phyloP scores from a whole-genome alignment of 2,329 filamentous ascomycete species.

The Ascochyta viciae-villosae region DNA sequence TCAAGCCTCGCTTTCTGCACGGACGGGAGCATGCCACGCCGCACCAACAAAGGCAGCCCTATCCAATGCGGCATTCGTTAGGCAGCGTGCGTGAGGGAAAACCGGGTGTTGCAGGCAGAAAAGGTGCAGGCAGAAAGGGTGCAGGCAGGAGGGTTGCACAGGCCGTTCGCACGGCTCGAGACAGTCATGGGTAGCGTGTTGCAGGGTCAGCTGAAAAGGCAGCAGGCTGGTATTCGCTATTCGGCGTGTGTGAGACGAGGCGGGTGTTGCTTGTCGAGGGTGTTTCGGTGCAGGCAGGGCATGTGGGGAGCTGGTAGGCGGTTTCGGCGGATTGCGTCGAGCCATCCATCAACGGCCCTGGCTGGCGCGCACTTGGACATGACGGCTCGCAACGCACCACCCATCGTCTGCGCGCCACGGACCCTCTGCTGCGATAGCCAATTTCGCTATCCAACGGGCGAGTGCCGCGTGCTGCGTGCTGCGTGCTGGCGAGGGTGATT shows the following conservation, averaged over 20 bases:
- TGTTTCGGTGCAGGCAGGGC: constrained; percentile 26
- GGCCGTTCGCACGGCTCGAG: constrained; percentile 13
- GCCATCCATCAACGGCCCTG: not conserved
- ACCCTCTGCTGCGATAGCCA: constrained; percentile 30
- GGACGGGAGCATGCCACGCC: constrained; percentile 11
- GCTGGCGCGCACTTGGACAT: constrained; percentile 12
- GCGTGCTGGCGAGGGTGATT: constrained; percentile 30
- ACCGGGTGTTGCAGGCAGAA: constrained; percentile 3
- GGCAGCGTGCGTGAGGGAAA: not conserved
- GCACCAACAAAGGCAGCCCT: constrained; percentile 27
- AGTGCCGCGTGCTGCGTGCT: constrained; percentile 41
- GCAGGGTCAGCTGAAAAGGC: constrained; percentile 15
- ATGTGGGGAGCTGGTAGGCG: constrained; percentile 25
- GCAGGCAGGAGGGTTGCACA: constrained; percentile 6
- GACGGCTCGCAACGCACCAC: constrained; percentile 6
- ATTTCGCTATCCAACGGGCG: constrained; percentile 39
- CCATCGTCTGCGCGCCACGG: constrained; percentile 33
- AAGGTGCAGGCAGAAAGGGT: not conserved
- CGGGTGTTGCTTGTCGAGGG: constrained; percentile 16
- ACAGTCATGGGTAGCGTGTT: constrained; percentile 1
- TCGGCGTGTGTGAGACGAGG: constrained; percentile 11
- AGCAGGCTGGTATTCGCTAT: constrained; percentile 4
- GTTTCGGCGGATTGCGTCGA: constrained; percentile 1
- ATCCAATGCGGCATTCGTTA: constrained; percentile 30
- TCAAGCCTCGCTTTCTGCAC: constrained; percentile 11